These are phyloP conservation scores for Coprinopsis marcescibilis DNA, from an alignment of 768 basidiomycete genomes.

Conservation along the genomic window DNA sequence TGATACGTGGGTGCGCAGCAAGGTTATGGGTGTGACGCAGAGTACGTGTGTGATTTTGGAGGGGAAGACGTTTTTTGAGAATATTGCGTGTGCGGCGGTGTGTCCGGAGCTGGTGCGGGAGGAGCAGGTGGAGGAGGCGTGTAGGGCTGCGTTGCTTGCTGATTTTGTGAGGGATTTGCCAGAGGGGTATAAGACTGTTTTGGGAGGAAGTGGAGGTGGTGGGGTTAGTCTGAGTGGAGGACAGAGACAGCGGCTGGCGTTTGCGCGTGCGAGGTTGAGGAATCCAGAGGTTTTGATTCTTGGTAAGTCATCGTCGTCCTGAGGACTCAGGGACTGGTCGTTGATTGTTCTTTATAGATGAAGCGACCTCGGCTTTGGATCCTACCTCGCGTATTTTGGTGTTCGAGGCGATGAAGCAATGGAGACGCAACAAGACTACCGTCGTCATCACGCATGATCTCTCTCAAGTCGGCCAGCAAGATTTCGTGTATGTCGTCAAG, in stretches of 20 bases:
- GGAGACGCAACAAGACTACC: constrained; percentile 77
- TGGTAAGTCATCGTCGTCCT: constrained; percentile 52
- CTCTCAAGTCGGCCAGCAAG: constrained; percentile 63
- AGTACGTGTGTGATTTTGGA: constrained; percentile 58
- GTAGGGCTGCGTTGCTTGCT: constrained; percentile 78
- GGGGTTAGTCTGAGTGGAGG: constrained; percentile 81
- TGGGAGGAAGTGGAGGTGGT: constrained; percentile 47
- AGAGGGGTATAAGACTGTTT: constrained; percentile 77
- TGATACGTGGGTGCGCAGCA: constrained; percentile 53
- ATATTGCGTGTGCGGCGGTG: constrained; percentile 77
- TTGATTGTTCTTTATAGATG: constrained; percentile 44
- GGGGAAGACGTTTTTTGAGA: constrained; percentile 76
- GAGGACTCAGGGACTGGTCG: not conserved
- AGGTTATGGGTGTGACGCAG: constrained; percentile 77
- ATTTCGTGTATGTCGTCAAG: constrained; percentile 92
- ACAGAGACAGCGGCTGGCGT: constrained; percentile 84
- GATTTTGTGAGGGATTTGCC: constrained; percentile 84
- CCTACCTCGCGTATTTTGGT: constrained; percentile 82
- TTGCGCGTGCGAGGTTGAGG: constrained; percentile 80
- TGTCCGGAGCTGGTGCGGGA: too few relatives aligned
- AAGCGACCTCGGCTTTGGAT: constrained; percentile 82
- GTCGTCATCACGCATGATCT: constrained; percentile 96
- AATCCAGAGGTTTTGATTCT: constrained; percentile 88
- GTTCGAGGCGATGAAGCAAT: constrained; percentile 61
- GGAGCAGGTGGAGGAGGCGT: constrained; percentile 77